A percentile compares a stretch with the other conserved stretches of the same genome.
Conservation (phyloP, 2,329 filamentous ascomycete species). For the Microcyclosporella mali region DNA sequence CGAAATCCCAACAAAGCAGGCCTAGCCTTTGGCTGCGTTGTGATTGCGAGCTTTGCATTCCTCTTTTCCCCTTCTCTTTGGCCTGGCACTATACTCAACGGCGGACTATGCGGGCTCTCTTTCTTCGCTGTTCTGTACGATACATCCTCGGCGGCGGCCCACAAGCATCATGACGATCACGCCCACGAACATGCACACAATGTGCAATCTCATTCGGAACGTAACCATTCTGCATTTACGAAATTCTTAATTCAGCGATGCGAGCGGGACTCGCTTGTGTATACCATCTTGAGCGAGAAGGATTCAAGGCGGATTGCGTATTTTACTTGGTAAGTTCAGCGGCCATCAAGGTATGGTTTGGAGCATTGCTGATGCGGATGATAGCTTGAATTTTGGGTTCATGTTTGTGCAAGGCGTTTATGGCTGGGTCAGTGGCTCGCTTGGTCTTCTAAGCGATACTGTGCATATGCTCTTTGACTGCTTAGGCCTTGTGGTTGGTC, state of each 20-base stretch:
- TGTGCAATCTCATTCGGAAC: slow-evolving; percentile 30
- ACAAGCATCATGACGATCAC: slow-evolving; percentile 28
- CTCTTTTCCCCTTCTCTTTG: slow-evolving; percentile 32
- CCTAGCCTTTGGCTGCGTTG: slow-evolving; percentile 29
- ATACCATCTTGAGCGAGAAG: slow-evolving; percentile 81
- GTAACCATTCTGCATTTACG: slow-evolving; percentile 62
- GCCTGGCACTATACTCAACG: slow-evolving; percentile 31
- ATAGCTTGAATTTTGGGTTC: slow-evolving; percentile 83
- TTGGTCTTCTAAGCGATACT: slow-evolving; percentile 92
- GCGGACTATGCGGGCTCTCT: slow-evolving; percentile 30
- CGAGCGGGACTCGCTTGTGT: slow-evolving; percentile 67
- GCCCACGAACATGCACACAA: slow-evolving; percentile 29
- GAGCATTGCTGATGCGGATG: slow-evolving; percentile 8
- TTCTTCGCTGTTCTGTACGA: slow-evolving; percentile 39
- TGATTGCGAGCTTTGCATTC: slow-evolving; percentile 30
- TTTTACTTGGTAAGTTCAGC: slow-evolving; percentile 70
- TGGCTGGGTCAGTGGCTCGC: slow-evolving; percentile 83
- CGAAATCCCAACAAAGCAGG: slow-evolving; percentile 33
- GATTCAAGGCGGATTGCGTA: slow-evolving; percentile 95
- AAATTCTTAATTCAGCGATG: slow-evolving; percentile 64
- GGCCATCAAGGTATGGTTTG: slow-evolving; percentile 5
- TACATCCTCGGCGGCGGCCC: slow-evolving; percentile 26
- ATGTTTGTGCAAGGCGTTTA: slow-evolving; percentile 95
- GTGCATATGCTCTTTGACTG: slow-evolving; percentile 99
- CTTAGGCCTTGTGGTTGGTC: slow-evolving; percentile 79